phyloP scores from a whole-genome alignment of 805 yeast species.

The Suhomyces prunicola region DNA sequence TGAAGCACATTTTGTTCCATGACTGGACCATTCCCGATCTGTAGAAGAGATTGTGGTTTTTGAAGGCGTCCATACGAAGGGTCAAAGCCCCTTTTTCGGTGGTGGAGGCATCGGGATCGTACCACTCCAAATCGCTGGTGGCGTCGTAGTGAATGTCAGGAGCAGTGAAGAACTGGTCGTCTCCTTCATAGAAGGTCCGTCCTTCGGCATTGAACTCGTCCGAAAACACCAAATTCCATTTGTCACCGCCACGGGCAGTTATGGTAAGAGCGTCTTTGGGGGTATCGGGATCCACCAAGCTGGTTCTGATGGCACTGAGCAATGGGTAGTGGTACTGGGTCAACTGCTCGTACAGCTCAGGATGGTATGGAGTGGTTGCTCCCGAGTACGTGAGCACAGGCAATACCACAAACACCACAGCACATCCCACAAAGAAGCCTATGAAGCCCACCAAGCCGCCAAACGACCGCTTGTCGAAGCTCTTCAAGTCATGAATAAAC shows the following conservation, averaged over 20 bases:
- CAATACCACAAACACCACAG: constrained; percentile 68
- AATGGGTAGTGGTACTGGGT: constrained; percentile 42
- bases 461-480: constrained; percentile 60
- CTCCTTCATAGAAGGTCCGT: constrained; percentile 42
- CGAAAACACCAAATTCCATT: constrained; percentile 37
- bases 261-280: constrained; percentile 27
- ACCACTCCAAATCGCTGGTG: constrained; percentile 44
- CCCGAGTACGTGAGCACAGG: constrained; percentile 88
- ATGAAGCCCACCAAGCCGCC: constrained; percentile 64
- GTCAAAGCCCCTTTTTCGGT: constrained; percentile 37
- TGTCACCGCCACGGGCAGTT: constrained; percentile 22
- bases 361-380: constrained; percentile 31
- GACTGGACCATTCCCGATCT: constrained; percentile 90
- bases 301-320: constrained; percentile 33
- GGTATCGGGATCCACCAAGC: constrained; percentile 41
- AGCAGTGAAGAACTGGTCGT: constrained; percentile 43
- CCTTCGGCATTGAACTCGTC: constrained; percentile 45
- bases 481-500: constrained; percentile 59
- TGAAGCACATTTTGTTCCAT: constrained; percentile 89
- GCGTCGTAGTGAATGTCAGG: constrained; percentile 42
- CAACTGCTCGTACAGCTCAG: constrained; percentile 42
- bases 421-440: constrained; percentile 54
- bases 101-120: constrained; percentile 41
- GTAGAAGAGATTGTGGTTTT: constrained; percentile 70
- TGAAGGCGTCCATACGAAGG: constrained; percentile 37